These are phyloP conservation scores for Acer campestre DNA, from an alignment of 345 rosid species.

Conservation along the genomic window DNA sequence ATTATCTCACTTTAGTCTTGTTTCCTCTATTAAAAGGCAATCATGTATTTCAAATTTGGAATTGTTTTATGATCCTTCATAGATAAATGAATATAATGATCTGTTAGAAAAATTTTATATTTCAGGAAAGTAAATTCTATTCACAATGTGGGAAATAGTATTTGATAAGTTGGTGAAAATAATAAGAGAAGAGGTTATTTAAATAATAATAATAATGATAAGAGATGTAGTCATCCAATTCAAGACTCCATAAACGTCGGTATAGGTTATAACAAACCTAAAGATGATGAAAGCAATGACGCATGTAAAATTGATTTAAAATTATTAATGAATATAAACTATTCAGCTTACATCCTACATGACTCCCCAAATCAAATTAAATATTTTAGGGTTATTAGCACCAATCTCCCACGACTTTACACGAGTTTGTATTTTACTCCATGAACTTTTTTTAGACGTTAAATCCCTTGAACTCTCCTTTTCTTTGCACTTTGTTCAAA, in stretches of 20 bases:
- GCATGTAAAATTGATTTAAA: neutral
- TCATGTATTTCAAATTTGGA: neutral
- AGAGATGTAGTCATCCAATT: no score
- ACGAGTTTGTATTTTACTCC: no score
- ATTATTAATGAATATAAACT: neutral
- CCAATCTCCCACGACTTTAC: no score
- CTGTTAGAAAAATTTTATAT: neutral
- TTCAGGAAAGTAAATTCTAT: neutral
- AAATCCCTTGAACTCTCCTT: no score
- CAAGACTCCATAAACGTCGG: no score
- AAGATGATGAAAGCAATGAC: conserved; percentile 17
- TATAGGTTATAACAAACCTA: neutral
- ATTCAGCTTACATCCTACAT: neutral
- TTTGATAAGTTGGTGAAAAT: neutral
- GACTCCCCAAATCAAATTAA: neutral
- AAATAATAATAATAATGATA: no score
- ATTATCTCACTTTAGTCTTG: no score
- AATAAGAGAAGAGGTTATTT: neutral
- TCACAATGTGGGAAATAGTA: neutral
- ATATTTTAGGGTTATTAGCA: no score
- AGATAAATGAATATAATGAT: neutral
- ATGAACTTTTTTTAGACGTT: no score
- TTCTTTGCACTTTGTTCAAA: no score
- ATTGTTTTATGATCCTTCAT: neutral
- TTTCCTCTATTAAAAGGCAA: no score